Evolutionary conservation across 164 flowering plant genomes (phyloP).

Genomic region (Sedum album): DNA sequence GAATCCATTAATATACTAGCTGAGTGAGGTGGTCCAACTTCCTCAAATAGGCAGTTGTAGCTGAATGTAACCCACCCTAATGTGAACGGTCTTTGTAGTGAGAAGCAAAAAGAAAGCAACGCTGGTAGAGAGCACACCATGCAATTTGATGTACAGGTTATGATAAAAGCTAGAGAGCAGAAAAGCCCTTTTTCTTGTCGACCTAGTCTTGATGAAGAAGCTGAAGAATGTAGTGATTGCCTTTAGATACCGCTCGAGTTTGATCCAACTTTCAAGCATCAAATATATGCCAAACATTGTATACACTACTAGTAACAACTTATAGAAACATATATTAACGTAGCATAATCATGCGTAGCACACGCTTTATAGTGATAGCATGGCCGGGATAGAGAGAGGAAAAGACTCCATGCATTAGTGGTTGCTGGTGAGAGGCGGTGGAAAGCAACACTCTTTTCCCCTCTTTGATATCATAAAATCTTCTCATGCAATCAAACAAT

Average conservation of each 20-base stretch:
- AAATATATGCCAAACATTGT: not conserved
- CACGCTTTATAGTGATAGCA: not conserved
- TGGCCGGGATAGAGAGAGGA: not conserved
- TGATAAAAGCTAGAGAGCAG: not conserved
- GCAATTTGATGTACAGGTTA: not conserved
- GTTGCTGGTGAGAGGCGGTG: conserved; percentile 8
- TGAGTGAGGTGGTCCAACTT: not conserved
- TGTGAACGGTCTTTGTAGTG: not conserved
- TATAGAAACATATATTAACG: not conserved
- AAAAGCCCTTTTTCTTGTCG: not conserved
- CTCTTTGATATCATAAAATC: conserved; percentile 1
- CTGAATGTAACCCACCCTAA: not conserved
- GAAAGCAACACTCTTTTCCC: no score
- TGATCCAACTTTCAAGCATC: not conserved
- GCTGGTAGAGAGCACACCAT: not conserved
- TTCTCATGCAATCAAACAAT: conserved; percentile 2
- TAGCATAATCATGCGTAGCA: not conserved
- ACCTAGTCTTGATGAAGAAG: not conserved
- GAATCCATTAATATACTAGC: no score
- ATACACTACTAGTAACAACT: not conserved
- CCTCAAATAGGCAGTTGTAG: not conserved
- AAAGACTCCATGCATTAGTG: not conserved
- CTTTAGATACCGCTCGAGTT: not conserved
- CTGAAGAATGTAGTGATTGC: not conserved
- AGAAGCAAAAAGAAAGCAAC: not conserved